Evolutionary conservation across 305 asterid genomes (phyloP).

Genomic region (Fraxinus baroniana): DNA sequence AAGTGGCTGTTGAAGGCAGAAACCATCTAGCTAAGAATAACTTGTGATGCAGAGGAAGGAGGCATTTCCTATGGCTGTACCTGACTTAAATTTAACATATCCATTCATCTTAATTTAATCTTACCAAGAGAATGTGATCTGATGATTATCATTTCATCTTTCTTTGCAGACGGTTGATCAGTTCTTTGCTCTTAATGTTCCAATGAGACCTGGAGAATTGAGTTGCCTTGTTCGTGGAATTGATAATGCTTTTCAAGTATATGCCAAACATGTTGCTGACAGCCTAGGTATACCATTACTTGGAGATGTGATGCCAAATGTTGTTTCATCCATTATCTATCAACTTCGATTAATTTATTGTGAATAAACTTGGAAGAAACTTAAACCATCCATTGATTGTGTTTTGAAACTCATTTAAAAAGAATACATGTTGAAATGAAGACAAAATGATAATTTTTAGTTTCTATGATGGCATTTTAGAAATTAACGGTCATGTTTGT

Average conservation of each 20-base stretch:
- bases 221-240: conserved; percentile 88
- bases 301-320: conserved; percentile 16
- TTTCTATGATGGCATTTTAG: neutral
- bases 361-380: conserved; percentile 9
- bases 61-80: neutral
- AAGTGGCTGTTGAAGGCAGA: conserved; percentile 1
- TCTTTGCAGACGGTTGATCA: conserved; percentile 93
- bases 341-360: conserved; percentile 13
- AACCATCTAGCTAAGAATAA: neutral
- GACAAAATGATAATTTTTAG: neutral
- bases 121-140: conserved; percentile 1
- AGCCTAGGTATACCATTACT: conserved; percentile 60
- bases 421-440: neutral
- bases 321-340: conserved; percentile 15
- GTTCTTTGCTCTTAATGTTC: conserved; percentile 87
- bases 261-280: conserved; percentile 68
- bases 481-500: neutral
- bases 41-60: neutral
- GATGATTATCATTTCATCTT: conserved; percentile 18
- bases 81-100: neutral
- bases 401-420: conserved; percentile 1
- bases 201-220: conserved; percentile 90
- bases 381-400: neutral
- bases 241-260: conserved; percentile 96
- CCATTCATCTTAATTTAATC: neutral